These are phyloP conservation scores for Aspergillus sp. DNA, from an alignment of 2,329 filamentous ascomycete genomes.

Conservation along the genomic window DNA sequence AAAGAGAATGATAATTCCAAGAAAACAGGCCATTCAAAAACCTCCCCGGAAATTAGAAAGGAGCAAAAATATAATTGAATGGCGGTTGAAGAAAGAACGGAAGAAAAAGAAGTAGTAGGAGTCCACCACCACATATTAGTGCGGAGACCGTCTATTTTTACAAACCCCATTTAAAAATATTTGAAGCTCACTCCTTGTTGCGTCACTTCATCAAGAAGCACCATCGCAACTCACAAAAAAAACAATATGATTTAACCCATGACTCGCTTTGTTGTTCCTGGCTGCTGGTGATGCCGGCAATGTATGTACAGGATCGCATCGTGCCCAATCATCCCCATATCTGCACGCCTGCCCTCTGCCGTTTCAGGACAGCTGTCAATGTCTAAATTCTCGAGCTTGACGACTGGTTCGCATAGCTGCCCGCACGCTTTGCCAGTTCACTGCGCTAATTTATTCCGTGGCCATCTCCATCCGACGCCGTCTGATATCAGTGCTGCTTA, in stretches of 20 bases:
- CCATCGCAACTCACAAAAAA: not conserved
- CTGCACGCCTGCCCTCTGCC: not conserved
- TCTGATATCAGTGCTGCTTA: slow-evolving; percentile 87
- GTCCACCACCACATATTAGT: not conserved
- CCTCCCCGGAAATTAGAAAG: too few species aligned
- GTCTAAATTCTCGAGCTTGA: not conserved
- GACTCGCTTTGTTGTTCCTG: not conserved
- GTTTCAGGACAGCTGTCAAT: slow-evolving; percentile 4
- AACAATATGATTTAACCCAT: not conserved
- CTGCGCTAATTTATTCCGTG: slow-evolving; percentile 26
- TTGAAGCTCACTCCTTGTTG: not conserved
- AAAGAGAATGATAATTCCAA: not conserved
- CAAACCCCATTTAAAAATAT: not conserved
- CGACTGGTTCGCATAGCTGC: slow-evolving; percentile 7
- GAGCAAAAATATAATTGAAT: too few species aligned
- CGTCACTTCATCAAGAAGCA: not conserved
- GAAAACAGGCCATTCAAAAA: too few species aligned
- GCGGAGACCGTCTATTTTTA: not conserved
- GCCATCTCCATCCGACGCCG: slow-evolving; percentile 49
- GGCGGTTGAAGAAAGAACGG: not conserved
- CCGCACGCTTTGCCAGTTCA: slow-evolving; percentile 5
- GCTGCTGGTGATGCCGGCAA: not conserved
- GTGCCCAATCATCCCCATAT: slow-evolving; percentile 2
- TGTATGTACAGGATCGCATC: slow-evolving; percentile 2
- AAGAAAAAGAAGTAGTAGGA: not conserved